Conservation (phyloP, 2,329 filamentous ascomycete species). For the Penicillium olsonii region DNA sequence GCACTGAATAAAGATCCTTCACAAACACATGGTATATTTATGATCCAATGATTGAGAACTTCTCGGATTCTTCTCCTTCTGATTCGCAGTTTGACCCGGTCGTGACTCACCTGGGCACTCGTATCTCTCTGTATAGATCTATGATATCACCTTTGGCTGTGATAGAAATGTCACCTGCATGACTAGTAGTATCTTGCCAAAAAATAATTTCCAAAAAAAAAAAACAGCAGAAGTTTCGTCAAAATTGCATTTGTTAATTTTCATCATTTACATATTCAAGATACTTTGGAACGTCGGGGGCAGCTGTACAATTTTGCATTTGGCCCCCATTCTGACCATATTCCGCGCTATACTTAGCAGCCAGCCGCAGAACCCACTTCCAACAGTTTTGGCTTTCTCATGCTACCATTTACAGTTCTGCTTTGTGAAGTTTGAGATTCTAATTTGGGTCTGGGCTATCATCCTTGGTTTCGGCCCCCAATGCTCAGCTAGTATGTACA, state of each 20-base stretch:
- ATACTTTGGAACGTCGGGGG: background rate
- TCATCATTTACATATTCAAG: slow-evolving; percentile 2
- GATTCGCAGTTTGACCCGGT: slow-evolving; percentile 4
- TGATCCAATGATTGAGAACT: background rate
- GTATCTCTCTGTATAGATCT: background rate
- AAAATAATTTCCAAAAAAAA: background rate
- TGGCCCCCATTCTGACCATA: slow-evolving; percentile 4
- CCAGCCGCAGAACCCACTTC: background rate
- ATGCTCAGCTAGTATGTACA: background rate
- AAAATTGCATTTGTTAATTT: background rate
- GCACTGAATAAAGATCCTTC: too few species aligned
- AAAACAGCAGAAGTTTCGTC: background rate
- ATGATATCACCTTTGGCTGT: background rate
- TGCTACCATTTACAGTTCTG: background rate
- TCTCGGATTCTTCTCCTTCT: background rate
- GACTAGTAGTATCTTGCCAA: background rate
- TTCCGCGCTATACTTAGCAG: slow-evolving; percentile 8
- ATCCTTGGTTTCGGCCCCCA: background rate
- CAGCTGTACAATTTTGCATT: slow-evolving; percentile 3
- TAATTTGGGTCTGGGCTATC: background rate
- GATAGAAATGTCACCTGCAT: background rate
- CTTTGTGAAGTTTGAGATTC: background rate
- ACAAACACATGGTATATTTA: background rate
- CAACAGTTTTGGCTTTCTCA: background rate
- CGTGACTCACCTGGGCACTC: slow-evolving; percentile 9